Conservation (phyloP, 257 asterid genomes). For the Ophiorrhiza pumila region DNA sequence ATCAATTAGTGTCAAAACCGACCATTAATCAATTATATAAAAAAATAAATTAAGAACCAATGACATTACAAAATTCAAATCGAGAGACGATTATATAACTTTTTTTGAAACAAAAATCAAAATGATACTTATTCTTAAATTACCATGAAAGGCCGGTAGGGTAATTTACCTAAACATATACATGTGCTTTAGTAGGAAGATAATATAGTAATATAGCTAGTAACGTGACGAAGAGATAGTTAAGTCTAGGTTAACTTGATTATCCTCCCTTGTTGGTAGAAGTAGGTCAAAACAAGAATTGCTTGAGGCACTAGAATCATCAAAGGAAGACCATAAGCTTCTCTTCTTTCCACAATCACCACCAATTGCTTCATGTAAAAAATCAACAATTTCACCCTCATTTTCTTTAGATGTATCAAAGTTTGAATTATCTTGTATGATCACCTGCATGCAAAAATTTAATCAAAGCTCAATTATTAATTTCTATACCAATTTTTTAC, state of each 20-base stretch:
- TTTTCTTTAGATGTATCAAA: not conserved
- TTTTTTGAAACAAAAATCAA: too few species aligned
- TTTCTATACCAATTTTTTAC: not conserved
- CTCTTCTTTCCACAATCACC: constrained; percentile 2
- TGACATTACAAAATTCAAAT: too few species aligned
- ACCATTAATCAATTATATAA: too few species aligned
- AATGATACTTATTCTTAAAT: too few species aligned
- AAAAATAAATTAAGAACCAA: too few species aligned
- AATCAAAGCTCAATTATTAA: not conserved
- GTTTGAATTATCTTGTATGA: not conserved
- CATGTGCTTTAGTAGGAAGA: too few species aligned
- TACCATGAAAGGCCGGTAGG: too few species aligned
- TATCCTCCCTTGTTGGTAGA: not conserved
- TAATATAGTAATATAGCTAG: too few species aligned
- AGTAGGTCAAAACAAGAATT: constrained; percentile 11
- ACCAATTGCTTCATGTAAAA: not conserved
- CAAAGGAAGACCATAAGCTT: constrained; percentile 9
- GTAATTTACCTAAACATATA: too few species aligned
- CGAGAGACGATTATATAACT: too few species aligned
- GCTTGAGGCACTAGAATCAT: constrained; percentile 7
- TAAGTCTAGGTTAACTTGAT: constrained; percentile 14
- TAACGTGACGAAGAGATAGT: constrained; percentile 11
- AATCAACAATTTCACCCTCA: constrained; percentile 1
- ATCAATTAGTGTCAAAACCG: too few species aligned
- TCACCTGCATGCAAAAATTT: constrained; percentile 9